Percentiles rank a stretch among this genome's conserved stretches.
phyloP scores from a whole-genome alignment of 108 stramenopile species.

The Nitzschia sp. region DNA sequence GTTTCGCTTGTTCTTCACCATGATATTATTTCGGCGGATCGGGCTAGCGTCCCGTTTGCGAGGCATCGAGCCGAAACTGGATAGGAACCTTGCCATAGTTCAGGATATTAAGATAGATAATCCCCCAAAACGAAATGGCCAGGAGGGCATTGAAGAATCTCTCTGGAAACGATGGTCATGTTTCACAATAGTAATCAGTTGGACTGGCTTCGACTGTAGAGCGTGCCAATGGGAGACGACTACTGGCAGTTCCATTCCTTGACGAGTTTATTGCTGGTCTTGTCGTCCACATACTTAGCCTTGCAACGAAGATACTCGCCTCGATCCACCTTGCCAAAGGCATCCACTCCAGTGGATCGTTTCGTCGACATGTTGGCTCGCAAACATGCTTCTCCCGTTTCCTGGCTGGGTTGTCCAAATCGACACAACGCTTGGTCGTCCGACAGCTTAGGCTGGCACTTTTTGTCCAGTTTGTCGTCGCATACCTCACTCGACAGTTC shows the following conservation, averaged over 20 bases:
- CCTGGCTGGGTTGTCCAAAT: slow-evolving; percentile 47
- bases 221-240: no score
- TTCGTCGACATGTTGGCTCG: slow-evolving; percentile 43
- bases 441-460: slow-evolving; percentile 31
- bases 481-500: slow-evolving; percentile 21
- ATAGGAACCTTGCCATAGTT: no score
- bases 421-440: slow-evolving; percentile 58
- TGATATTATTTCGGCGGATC: no score
- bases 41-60: no score
- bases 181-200: no score
- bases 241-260: slow-evolving; percentile 28
- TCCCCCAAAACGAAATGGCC: no score
- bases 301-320: slow-evolving; percentile 53
- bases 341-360: slow-evolving; percentile 36
- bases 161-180: no score
- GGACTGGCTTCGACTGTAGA: no score
- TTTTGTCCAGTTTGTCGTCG: slow-evolving; percentile 11
- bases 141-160: no score
- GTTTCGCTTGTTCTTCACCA: no score
- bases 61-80: no score
- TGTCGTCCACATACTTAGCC: slow-evolving; percentile 29
- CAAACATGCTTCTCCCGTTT: slow-evolving; percentile 55
- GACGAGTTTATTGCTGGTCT: slow-evolving; percentile 6
- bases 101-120: no score
- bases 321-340: slow-evolving; percentile 58